These are phyloP conservation scores for Apiospora marii DNA, from an alignment of 2,329 filamentous ascomycete species.

Conservation along the genomic window DNA sequence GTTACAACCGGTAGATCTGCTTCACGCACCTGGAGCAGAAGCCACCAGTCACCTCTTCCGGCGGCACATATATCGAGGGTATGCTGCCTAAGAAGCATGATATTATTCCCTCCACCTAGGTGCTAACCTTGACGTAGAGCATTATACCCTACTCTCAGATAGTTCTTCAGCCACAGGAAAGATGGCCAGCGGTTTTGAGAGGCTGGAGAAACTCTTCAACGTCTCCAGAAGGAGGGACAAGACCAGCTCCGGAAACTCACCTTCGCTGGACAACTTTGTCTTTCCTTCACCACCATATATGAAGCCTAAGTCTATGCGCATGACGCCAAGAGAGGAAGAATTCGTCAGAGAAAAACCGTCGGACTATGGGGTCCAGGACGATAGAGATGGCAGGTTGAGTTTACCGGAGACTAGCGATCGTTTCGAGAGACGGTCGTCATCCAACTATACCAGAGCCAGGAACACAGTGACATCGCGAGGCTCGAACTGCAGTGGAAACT, in stretches of 20 bases:
- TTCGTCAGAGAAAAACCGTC: conserved; percentile 12
- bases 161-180: conserved; percentile 27
- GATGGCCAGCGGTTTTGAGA: conserved; percentile 58
- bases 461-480: conserved; percentile 17
- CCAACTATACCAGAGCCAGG: conserved; percentile 10
- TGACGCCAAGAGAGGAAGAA: conserved; percentile 63
- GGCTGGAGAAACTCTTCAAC: conserved; percentile 59
- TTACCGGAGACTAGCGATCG: conserved; percentile 35
- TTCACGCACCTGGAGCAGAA: background rate
- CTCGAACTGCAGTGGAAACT: conserved; percentile 22
- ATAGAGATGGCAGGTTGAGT: conserved; percentile 38
- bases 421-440: conserved; percentile 35
- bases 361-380: background rate
- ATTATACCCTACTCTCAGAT: background rate
- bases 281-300: conserved; percentile 55
- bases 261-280: background rate
- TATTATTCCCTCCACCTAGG: background rate
- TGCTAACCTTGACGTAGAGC: background rate
- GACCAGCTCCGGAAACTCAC: conserved; percentile 30
- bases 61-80: background rate
- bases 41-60: background rate
- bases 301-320: conserved; percentile 60
- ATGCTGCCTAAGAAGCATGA: background rate
- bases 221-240: conserved; percentile 49
- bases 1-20: background rate